Base-by-base conservation (phyloP, 2,329 filamentous ascomycete genomes). In the Cercospora citrullina region DNA sequence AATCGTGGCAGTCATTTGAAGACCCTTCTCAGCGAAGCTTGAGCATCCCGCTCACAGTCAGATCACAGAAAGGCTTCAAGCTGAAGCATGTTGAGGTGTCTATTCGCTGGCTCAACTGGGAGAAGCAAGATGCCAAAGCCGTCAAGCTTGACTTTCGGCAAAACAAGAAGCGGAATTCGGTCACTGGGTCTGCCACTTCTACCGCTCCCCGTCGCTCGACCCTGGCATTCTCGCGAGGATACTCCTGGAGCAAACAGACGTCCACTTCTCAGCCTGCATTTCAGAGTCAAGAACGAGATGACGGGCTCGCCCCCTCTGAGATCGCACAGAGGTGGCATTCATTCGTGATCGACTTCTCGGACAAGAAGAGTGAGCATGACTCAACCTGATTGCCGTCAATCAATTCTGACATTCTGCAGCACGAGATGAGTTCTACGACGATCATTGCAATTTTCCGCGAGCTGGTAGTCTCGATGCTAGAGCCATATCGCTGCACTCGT, bases 351-450 rank as follows among this genome's bases (percentile, higher is more conserved):
- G 48, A 53, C 2, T 53, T 53, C 14, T 8, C 48, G 2, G 48
- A 53, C 48, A 53, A 53, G 48, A 21, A 21, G 18, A 53, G 48
- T 53, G 23, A 53, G 48, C 48, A 53, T 53, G 8, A 12, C 14
- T 53, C 18, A 21, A 23, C 18, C 7, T 18, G 48, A 21, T 53
- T 26, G 14, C 18, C 18, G 5, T 26, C 48, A 5, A 18, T n/a
- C 26, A 12, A 12, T 31, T n/a, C 30, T 60, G 26, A 60, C 12
- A 39, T 36, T 21, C 26, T 33, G 3, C 30, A 60, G 57, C 28
- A 39, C 57, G 57, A 33, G 57, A 60, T 60, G 57, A 60, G 2
- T 60, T 60, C 57, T 60, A 18, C 57, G 5, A 21, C 21, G 57
- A 31, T 8, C 48, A 53, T 21, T 53, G 48, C n/a, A n/a, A 53